A percentile compares a stretch with the other conserved stretches of the same genome.
Evolutionary conservation across 805 yeast species (phyloP).

Genomic region (Candida endomychidarum): DNA sequence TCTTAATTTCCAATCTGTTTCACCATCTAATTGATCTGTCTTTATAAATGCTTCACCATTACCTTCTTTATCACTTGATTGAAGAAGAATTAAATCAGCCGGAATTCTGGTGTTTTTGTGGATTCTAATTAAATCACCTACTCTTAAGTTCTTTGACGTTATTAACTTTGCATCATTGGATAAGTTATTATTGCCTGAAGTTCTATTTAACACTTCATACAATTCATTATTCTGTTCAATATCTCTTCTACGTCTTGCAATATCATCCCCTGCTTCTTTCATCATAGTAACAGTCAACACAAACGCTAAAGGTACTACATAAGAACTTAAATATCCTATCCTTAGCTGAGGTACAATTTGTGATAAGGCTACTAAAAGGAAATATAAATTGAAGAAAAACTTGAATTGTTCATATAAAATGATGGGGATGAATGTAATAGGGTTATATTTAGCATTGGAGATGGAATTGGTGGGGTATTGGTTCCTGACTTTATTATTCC

Average conservation of each 20-base stretch:
- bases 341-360: constrained; percentile 87
- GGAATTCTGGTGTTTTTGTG: constrained; percentile 87
- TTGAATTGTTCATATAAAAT: constrained; percentile 94
- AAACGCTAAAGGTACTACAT: constrained; percentile 91
- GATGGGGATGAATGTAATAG: constrained; percentile 82
- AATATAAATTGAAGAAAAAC: constrained; percentile 91
- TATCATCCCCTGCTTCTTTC: constrained; percentile 94
- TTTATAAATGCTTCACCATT: constrained; percentile 90
- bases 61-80: constrained; percentile 65
- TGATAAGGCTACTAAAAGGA: constrained; percentile 88
- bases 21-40: constrained; percentile 98
- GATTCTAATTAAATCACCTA: constrained; percentile 81
- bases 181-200: constrained; percentile 15
- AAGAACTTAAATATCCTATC: constrained; percentile 91
- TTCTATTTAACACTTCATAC: constrained; percentile 61
- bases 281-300: constrained; percentile 90
- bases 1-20: constrained; percentile 97
- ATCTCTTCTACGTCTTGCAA: constrained; percentile 87
- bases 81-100: constrained; percentile 85
- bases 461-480: constrained; percentile 69
- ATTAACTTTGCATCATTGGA: constrained; percentile 27
- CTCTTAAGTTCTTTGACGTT: constrained; percentile 63
- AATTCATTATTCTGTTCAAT: constrained; percentile 81
- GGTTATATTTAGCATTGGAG: constrained; percentile 92
- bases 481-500: constrained; percentile 25